These are phyloP conservation scores for Parmelia sp. DNA, from an alignment of 495 filamentous ascomycete genomes.

Conservation along the genomic window DNA sequence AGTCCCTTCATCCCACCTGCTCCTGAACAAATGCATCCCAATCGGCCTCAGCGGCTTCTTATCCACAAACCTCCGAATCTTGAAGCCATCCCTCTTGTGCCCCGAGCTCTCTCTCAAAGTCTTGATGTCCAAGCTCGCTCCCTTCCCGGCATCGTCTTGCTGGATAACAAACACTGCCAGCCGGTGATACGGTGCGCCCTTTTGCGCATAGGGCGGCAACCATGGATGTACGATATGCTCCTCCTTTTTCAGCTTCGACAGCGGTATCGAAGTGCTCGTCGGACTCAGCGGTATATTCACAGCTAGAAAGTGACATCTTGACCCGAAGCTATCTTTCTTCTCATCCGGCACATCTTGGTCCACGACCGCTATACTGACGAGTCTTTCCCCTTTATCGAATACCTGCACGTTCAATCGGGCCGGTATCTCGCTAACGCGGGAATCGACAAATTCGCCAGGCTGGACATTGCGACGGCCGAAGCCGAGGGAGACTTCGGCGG, in stretches of 20 bases:
- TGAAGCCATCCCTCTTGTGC: conserved; percentile 57
- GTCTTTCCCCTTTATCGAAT: conserved; percentile 71
- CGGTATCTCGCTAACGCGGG: conserved; percentile 56
- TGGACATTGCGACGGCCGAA: conserved; percentile 61
- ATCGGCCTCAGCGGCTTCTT: conserved; percentile 63
- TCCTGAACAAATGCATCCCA: conserved; percentile 81
- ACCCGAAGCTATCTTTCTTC: conserved; percentile 68
- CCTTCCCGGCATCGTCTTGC: conserved; percentile 49
- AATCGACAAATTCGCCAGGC: conserved; percentile 74
- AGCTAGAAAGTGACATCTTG: conserved; percentile 80
- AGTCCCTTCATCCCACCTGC: conserved; percentile 81
- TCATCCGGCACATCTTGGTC: conserved; percentile 86
- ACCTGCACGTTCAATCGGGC: conserved; percentile 76
- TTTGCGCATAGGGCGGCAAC: conserved; percentile 79
- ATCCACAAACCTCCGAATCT: conserved; percentile 59
- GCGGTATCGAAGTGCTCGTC: conserved; percentile 44
- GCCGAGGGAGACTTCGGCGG: conserved; percentile 67
- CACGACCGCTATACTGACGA: conserved; percentile 77
- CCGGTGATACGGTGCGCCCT: conserved; percentile 87
- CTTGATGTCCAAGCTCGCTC: conserved; percentile 52
- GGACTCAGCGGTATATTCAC: conserved; percentile 57
- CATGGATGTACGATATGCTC: conserved; percentile 68
- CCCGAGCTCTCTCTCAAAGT: conserved; percentile 47
- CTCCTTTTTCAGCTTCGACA: conserved; percentile 46
- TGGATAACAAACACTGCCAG: conserved; percentile 75